Evolutionary conservation across 352 stramenopile genomes (phyloP).

Genomic region (Globisporangium irregulare): DNA sequence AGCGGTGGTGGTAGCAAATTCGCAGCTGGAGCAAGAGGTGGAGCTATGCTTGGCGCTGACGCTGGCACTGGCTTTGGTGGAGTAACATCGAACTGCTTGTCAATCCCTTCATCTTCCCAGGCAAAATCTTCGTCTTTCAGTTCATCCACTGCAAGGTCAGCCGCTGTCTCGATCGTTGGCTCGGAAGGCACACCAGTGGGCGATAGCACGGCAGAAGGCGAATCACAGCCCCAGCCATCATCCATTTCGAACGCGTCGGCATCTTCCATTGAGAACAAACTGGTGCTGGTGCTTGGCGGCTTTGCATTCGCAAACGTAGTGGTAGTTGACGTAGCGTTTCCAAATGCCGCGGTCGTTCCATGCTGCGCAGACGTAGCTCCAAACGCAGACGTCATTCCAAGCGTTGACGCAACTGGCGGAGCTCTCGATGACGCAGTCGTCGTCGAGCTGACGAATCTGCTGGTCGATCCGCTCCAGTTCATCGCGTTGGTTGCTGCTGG

Average conservation of each 20-base stretch:
- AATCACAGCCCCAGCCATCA: slow-evolving; percentile 74
- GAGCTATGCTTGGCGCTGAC: not conserved
- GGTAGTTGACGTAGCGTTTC: slow-evolving; percentile 7
- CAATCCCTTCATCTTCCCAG: slow-evolving; percentile 42
- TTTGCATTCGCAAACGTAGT: slow-evolving; percentile 16
- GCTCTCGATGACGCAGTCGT: not conserved
- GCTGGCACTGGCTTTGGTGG: slow-evolving; percentile 12
- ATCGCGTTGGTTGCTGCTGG: slow-evolving; percentile 8
- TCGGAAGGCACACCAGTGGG: slow-evolving; percentile 52
- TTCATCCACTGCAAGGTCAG: slow-evolving; percentile 1
- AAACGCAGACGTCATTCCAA: slow-evolving; percentile 6
- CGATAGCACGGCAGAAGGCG: slow-evolving; percentile 64
- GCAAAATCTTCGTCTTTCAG: slow-evolving; percentile 36
- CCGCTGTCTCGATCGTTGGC: slow-evolving; percentile 24
- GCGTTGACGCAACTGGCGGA: not conserved
- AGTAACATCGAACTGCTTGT: slow-evolving; percentile 17
- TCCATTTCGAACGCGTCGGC: slow-evolving; percentile 55
- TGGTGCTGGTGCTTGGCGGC: slow-evolving; percentile 26
- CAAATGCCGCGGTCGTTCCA: not conserved
- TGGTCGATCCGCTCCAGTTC: slow-evolving; percentile 20
- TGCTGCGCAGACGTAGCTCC: not conserved
- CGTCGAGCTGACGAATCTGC: slow-evolving; percentile 12
- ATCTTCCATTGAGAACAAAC: slow-evolving; percentile 77
- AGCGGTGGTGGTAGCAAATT: not conserved
- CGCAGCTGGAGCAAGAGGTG: not conserved